A percentile compares a stretch with the other conserved stretches of the same genome.
These are phyloP conservation scores for Leccinellum albellum DNA, from an alignment of 768 basidiomycete genomes.

Conservation along the genomic window DNA sequence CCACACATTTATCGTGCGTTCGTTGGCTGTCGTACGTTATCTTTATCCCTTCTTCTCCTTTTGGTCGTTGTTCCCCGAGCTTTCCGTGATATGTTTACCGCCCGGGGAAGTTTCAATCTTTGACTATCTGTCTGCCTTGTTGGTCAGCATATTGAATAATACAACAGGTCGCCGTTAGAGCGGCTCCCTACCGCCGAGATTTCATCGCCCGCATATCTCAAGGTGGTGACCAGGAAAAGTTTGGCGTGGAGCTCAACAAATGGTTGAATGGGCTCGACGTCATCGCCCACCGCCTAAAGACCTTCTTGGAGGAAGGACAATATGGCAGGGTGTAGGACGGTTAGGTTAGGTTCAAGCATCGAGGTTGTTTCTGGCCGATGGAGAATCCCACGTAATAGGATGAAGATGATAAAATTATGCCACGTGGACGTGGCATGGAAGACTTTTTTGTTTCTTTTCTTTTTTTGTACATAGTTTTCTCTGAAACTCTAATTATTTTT, in stretches of 20 bases:
- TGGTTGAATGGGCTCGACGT: constrained; percentile 64
- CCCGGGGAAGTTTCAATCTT: background rate
- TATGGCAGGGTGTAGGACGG: constrained; percentile 50
- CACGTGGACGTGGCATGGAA: constrained; percentile 5
- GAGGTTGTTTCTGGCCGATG: background rate
- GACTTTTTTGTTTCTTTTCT: background rate
- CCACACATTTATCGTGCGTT: constrained; percentile 63
- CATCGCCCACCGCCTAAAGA: constrained; percentile 48
- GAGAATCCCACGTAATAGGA: background rate
- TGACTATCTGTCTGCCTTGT: background rate
- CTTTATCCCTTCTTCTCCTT: background rate
- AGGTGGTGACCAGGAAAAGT: constrained; percentile 57
- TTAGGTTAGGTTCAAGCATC: constrained; percentile 18
- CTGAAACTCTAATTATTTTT: background rate
- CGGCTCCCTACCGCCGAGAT: constrained; percentile 57
- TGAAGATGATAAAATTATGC: constrained; percentile 17
- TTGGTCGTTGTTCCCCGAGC: background rate
- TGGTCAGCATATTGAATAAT: background rate
- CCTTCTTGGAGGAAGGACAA: constrained; percentile 55
- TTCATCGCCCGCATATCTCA: constrained; percentile 63
- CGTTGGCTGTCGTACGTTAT: constrained; percentile 34
- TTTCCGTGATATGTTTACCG: background rate
- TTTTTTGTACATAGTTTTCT: background rate
- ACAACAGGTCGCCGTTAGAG: constrained; percentile 54
- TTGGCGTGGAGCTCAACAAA: constrained; percentile 51